phyloP scores from a whole-genome alignment of 306 rosid species.

The Lathyrus sativus region DNA sequence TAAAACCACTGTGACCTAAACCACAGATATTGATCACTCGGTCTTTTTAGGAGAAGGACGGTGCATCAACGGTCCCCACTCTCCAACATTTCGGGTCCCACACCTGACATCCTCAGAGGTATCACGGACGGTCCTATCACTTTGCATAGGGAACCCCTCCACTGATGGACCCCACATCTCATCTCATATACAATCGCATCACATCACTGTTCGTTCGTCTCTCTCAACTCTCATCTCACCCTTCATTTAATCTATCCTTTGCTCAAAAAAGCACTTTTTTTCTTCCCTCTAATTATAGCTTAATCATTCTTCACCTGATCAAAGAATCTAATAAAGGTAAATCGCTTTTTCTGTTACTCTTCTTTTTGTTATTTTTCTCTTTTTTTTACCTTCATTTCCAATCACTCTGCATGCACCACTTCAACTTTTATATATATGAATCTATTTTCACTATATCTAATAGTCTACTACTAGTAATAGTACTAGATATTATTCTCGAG shows the following conservation, averaged over 20 bases:
- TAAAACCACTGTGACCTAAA: conserved; percentile 9
- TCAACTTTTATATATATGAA: neutral
- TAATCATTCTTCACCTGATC: conserved; percentile 62
- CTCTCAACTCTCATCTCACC: conserved; percentile 36
- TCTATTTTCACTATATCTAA: conserved; percentile 27
- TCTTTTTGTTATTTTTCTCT: conserved; percentile 14
- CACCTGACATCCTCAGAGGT: conserved; percentile 47
- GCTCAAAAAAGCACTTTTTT: conserved; percentile 37
- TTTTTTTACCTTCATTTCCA: conserved; percentile 24
- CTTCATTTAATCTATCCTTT: conserved; percentile 44
- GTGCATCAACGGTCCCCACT: conserved; percentile 40
- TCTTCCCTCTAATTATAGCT: conserved; percentile 57
- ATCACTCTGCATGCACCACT: conserved; percentile 29
- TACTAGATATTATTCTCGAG: conserved; percentile 28
- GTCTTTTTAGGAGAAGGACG: conserved; percentile 44
- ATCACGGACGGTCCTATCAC: conserved; percentile 91
- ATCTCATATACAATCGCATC: neutral
- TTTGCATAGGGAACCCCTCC: conserved; percentile 52
- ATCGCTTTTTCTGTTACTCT: conserved; percentile 49
- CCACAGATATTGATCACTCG: conserved; percentile 16
- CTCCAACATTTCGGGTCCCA: conserved; percentile 47
- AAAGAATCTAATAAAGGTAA: conserved; percentile 54
- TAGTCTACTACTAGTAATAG: conserved; percentile 26
- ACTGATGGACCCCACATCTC: conserved; percentile 41
- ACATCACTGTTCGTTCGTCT: conserved; percentile 19